These are phyloP conservation scores for Apiotrichum gamsii DNA, from an alignment of 1,284 basidiomycete genomes.

Conservation along the genomic window DNA sequence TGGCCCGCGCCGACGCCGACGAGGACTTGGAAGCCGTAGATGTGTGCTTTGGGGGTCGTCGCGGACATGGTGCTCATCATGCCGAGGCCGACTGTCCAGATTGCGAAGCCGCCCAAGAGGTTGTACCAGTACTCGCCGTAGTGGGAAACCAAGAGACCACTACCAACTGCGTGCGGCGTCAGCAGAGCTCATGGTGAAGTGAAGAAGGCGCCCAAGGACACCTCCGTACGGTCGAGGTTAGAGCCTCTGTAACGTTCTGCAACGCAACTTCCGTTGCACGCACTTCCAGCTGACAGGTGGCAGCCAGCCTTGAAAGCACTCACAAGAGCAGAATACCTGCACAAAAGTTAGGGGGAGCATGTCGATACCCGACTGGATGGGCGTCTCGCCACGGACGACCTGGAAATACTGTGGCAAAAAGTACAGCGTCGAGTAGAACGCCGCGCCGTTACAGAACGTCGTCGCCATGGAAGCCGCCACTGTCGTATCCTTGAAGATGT, in stretches of 20 bases:
- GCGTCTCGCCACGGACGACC: slow-evolving; percentile 58
- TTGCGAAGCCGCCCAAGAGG: slow-evolving; percentile 58
- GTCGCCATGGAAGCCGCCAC: slow-evolving; percentile 62
- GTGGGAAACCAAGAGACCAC: slow-evolving; percentile 59
- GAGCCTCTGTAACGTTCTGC: no score
- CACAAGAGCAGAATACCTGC: slow-evolving; percentile 52
- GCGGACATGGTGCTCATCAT: slow-evolving; percentile 57
- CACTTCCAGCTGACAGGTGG: no score
- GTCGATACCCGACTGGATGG: slow-evolving; percentile 57
- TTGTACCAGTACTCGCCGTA: slow-evolving; percentile 60
- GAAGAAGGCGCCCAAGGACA: no score
- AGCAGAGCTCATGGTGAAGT: background rate
- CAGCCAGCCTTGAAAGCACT: no score
- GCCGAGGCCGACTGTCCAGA: slow-evolving; percentile 63
- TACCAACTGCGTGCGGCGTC: slow-evolving; percentile 22
- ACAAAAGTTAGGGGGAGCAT: slow-evolving; percentile 60
- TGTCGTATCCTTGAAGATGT: slow-evolving; percentile 63
- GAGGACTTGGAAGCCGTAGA: slow-evolving; percentile 62
- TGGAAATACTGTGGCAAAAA: slow-evolving; percentile 65
- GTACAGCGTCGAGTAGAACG: slow-evolving; percentile 18
- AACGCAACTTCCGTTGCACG: no score
- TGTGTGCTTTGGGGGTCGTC: slow-evolving; percentile 51
- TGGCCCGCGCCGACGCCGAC: slow-evolving; percentile 61
- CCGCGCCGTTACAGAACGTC: slow-evolving; percentile 59
- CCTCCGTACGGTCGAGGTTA: no score